These are phyloP conservation scores for Yamadazyma triangularis DNA, from an alignment of 1,139 yeast genomes.

Conservation along the genomic window DNA sequence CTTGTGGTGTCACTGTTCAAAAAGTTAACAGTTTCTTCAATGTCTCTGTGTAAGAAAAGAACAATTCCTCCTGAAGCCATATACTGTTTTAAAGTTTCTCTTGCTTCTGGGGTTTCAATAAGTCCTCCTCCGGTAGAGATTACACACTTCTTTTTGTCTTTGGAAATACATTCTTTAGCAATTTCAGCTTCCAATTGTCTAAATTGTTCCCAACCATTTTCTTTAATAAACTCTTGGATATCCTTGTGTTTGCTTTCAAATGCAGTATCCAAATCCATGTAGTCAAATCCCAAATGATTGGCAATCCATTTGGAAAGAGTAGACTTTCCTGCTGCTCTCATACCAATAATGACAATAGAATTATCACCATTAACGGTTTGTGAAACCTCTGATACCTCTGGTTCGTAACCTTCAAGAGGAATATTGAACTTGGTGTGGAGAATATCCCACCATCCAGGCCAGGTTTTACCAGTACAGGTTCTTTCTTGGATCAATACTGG, in stretches of 20 bases:
- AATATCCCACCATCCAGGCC: slow-evolving; percentile 99
- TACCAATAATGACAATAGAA: slow-evolving; percentile 83
- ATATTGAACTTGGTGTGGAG: slow-evolving; percentile 67
- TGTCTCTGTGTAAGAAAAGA: slow-evolving; percentile 83
- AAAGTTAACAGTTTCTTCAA: slow-evolving; percentile 74
- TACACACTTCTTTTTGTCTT: slow-evolving; percentile 55
- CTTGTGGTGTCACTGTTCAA: slow-evolving; percentile 74
- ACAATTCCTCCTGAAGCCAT: slow-evolving; percentile 65
- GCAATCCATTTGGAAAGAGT: slow-evolving; percentile 84
- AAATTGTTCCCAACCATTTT: slow-evolving; percentile 83
- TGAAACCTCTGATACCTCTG: slow-evolving; percentile 5
- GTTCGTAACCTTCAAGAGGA: slow-evolving; percentile 65
- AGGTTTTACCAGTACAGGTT: slow-evolving; percentile 91
- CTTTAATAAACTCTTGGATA: slow-evolving; percentile 64
- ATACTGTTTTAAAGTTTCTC: slow-evolving; percentile 57
- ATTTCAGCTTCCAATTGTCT: slow-evolving; percentile 63
- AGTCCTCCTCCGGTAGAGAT: slow-evolving; percentile 97
- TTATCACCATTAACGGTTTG: slow-evolving; percentile 23
- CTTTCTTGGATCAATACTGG: slow-evolving; percentile 81
- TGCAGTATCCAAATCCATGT: slow-evolving; percentile 72
- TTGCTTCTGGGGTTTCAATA: slow-evolving; percentile 71
- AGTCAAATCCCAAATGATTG: slow-evolving; percentile 60
- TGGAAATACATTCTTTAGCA: slow-evolving; percentile 47
- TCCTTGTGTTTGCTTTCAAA: slow-evolving; percentile 58
- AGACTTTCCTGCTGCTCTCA: slow-evolving; percentile 98